These are phyloP conservation scores for Amoebophrya sp. DNA, from an alignment of 169 alveolate species.

Conservation along the genomic window DNA sequence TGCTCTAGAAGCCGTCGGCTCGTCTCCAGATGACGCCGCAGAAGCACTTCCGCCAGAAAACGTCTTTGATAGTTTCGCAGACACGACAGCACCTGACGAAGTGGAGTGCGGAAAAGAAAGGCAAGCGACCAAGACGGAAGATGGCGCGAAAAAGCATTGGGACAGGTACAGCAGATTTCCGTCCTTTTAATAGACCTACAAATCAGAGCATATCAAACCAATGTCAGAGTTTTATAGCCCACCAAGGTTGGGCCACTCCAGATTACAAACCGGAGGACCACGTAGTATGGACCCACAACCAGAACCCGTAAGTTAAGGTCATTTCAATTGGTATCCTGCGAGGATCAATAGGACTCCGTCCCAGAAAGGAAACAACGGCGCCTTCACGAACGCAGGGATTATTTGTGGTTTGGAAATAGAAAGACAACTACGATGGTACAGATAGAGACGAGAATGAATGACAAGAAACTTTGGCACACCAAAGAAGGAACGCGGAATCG, in stretches of 20 bases:
- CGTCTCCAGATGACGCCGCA: background rate
- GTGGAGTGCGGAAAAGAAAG: background rate
- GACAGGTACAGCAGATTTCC: too few relatives aligned
- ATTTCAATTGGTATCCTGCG: background rate
- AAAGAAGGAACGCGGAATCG: too few relatives aligned
- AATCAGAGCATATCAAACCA: too few relatives aligned
- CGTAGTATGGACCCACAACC: conserved; percentile 19
- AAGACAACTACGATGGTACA: too few relatives aligned
- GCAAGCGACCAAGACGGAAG: too few relatives aligned
- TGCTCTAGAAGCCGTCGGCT: background rate
- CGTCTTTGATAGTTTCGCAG: background rate
- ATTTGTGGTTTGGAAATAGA: too few relatives aligned
- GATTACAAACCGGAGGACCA: background rate
- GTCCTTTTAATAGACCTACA: too few relatives aligned
- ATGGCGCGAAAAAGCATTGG: too few relatives aligned
- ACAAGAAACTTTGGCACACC: too few relatives aligned
- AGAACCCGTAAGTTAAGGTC: too few relatives aligned
- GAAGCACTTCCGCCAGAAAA: background rate
- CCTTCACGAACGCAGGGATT: conserved; percentile 23
- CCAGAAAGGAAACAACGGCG: background rate
- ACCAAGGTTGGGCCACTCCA: background rate
- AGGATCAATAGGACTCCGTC: background rate
- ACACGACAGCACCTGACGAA: background rate
- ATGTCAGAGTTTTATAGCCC: background rate
- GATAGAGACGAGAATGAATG: too few relatives aligned